Percentiles rank a stretch among this genome's conserved stretches.
phyloP scores from a whole-genome alignment of 768 basidiomycete species.

The Leccinum olivaceopallidum region DNA sequence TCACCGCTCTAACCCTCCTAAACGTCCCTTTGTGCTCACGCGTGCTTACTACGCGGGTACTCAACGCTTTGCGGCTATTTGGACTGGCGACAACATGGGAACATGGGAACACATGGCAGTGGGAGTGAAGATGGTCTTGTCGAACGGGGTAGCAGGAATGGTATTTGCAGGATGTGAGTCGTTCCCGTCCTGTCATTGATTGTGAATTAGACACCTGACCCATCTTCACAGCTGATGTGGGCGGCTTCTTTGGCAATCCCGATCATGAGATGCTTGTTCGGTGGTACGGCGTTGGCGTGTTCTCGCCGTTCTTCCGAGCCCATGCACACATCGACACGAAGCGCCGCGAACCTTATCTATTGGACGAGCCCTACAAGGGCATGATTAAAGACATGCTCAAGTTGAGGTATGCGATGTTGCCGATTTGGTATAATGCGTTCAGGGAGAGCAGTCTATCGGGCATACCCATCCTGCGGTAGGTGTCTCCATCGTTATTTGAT shows the following conservation, averaged over 20 bases:
- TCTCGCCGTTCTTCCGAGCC: constrained; percentile 97
- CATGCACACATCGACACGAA: constrained; percentile 99
- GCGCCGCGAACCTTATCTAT: constrained; percentile 92
- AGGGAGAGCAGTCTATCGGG: constrained; percentile 82
- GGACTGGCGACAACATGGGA: constrained; percentile 98
- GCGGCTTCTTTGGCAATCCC: constrained; percentile 98
- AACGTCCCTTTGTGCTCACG: constrained; percentile 93
- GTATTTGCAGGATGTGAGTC: constrained; percentile 85
- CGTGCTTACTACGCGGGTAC: constrained; percentile 95
- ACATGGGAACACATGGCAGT: constrained; percentile 98
- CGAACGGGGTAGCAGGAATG: constrained; percentile 88
- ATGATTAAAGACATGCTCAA: constrained; percentile 78
- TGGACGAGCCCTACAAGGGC: constrained; percentile 86
- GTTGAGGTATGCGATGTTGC: constrained; percentile 83
- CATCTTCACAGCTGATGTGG: constrained; percentile 80
- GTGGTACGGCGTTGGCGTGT: constrained; percentile 96
- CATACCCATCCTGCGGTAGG: constrained; percentile 78
- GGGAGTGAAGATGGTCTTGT: constrained; percentile 90
- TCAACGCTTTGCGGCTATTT: constrained; percentile 95
- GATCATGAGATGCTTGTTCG: constrained; percentile 91
- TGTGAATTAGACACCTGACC: neutral
- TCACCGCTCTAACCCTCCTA: constrained; percentile 69
- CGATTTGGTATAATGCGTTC: constrained; percentile 98
- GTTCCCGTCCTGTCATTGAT: constrained; percentile 1
- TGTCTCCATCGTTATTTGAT: neutral